Evolutionary conservation across 2,329 filamentous ascomycete species (phyloP), one percentile per base, ranked within the genome.

Genomic region (Botrytis medusae): DNA sequence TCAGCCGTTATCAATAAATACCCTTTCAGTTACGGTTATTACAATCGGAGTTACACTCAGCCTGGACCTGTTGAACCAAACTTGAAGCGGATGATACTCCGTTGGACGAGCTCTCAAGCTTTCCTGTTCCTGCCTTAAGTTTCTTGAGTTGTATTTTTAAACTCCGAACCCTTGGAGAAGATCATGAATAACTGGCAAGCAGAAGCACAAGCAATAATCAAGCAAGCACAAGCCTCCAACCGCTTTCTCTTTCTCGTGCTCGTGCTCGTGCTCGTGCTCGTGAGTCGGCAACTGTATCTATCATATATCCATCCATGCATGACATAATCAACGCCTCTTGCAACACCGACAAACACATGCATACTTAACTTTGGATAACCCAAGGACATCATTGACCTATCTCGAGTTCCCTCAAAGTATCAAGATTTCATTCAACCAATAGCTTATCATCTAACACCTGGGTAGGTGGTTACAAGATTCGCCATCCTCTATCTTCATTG

Each of bases 81-180:
- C 22, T 61, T 40, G 34, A 61, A 61, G 59, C 59, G 59, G 61
- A 63, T 44, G 61, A 62, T 62, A 61, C 59, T 61, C 59, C 32
- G 57, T 60, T 22, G 57, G 22, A 60, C 57, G 32, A 25, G 57
- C 18, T 60, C 32, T 37, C 25, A 34, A 37, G 20, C 57, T 60
- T 60, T 61, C 12, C 59, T 40, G 37, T 61, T 61, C 37, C 59
- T 61, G 59, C 59, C 59, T 61, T 40, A 61, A 37, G 59, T 40
- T 61, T n/a, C 2, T 22, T 54, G 22, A 18, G 34, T 14, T 14
- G n/a, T 40, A 40, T 40, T 40, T 61, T 61, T n/a, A 61, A 40
- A 40, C 59, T 37, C 34, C 34, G 22, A 61, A 61, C 34, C 59
- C 59, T 61, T n/a, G 59, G 59, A 34, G 34, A 37, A 40, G 59